Evolutionary conservation across 352 stramenopile species (phyloP), one percentile per base, ranked within the genome.

Genomic region (Phytophthora kernoviae): DNA sequence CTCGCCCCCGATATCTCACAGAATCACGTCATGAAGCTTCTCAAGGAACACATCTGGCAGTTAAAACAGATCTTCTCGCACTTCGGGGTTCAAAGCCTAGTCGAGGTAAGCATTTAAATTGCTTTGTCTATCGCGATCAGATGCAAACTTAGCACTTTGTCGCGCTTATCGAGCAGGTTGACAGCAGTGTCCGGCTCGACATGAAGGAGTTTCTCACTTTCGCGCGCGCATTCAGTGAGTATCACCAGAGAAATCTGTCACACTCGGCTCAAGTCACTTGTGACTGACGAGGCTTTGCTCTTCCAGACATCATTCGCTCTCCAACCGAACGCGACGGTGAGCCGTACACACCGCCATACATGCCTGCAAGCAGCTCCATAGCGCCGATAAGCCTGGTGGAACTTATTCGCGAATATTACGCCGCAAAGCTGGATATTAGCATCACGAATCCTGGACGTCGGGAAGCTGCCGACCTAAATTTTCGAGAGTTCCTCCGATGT

Each of bases 1-100:
- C 63, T 93, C 8, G 83, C 81, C 1, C 83, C 83, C 0, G 83
- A 93, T 43, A 65, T 91, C 12, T 88, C 81, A 3, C 81, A 89
- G 47, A 51, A 51, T 4, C 81, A 91, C 54, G 83, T 93, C 12
- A 70, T 90, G 58, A 86, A 89, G 52, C 71, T 93, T 15, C 51
- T 93, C 20, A 79, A 63, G 10, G 76, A 90, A 21, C 63, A 87
- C 18, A 72, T 91, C 14, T 93, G 83, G 83, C 76, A 77, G 10
- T 50, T 93, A 52, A 88, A 90, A 48, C 83, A 93, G 27, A 82
- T 90, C 36, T 93, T 93, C 56, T 86, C 72, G 11, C 83, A 93
- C 22, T 91, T 93, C 42, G 74, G 61, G 15, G 73, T 73, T 32
- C 83, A 91, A 41, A 90, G 77, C 20, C 56, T 93, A 10, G 65